These are phyloP conservation scores for Pichia sp. DNA, from an alignment of 1,139 yeast genomes.

Conservation along the genomic window DNA sequence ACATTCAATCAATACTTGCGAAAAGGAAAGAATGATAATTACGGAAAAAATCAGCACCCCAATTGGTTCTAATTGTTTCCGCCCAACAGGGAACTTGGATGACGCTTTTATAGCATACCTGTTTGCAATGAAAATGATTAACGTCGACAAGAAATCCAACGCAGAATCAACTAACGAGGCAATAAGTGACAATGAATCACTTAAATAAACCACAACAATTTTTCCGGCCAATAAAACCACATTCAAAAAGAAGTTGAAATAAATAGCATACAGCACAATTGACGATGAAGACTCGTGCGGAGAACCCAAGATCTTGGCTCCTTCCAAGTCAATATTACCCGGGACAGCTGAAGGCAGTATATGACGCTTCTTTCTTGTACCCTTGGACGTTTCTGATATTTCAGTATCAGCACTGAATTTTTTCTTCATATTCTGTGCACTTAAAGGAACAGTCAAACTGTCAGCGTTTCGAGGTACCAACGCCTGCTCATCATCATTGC, in stretches of 20 bases:
- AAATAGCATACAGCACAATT: slow-evolving; percentile 55
- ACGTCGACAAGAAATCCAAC: slow-evolving; percentile 69
- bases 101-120: slow-evolving; percentile 50
- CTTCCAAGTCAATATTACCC: slow-evolving; percentile 53
- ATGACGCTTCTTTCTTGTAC: slow-evolving; percentile 1
- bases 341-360: slow-evolving; percentile 41
- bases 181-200: slow-evolving; percentile 67
- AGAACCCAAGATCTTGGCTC: slow-evolving; percentile 48
- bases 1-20: slow-evolving; percentile 70
- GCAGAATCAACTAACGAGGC: slow-evolving; percentile 78
- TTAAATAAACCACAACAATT: slow-evolving; percentile 53
- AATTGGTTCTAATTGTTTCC: slow-evolving; percentile 69
- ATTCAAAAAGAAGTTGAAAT: slow-evolving; percentile 61
- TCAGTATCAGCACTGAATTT: neutral
- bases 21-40: slow-evolving; percentile 64
- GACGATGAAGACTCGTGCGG: slow-evolving; percentile 41
- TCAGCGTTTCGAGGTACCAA: neutral
- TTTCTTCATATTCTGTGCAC: slow-evolving; percentile 7
- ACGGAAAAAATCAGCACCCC: slow-evolving; percentile 76
- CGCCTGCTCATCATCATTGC: slow-evolving; percentile 21
- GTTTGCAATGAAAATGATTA: slow-evolving; percentile 65
- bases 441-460: slow-evolving; percentile 1
- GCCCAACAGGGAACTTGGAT: slow-evolving; percentile 61
- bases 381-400: neutral
- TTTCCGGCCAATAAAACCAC: slow-evolving; percentile 59